phyloP scores from a whole-genome alignment of 805 yeast genomes.

The Lachancea nothofagi region DNA sequence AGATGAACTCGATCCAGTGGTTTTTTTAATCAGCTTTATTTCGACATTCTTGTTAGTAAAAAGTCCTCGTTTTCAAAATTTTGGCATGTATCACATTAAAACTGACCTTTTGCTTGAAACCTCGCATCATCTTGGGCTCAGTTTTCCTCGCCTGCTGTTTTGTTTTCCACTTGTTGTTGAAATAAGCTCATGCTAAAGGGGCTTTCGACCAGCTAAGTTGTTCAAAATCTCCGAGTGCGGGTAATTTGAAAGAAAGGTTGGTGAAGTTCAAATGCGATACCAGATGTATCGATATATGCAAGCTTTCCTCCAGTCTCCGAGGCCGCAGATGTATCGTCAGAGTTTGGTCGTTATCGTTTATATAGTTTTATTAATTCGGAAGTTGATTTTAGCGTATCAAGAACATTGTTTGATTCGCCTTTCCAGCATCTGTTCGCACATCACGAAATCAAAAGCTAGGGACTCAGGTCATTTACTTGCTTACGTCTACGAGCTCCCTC shows the following conservation, averaged over 20 bases:
- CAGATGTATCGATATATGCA: too few species aligned
- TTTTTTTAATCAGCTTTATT: conserved; percentile 31
- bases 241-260: too few species aligned
- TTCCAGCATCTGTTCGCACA: too few species aligned
- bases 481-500: conserved; percentile 64
- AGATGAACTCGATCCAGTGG: conserved; percentile 34
- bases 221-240: neutral
- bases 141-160: conserved; percentile 11
- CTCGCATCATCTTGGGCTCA: conserved; percentile 57
- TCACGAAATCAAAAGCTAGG: neutral
- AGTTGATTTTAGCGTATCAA: too few species aligned
- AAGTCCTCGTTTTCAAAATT: conserved; percentile 1
- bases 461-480: conserved; percentile 12
- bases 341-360: too few species aligned
- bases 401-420: too few species aligned
- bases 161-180: conserved; percentile 1
- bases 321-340: too few species aligned
- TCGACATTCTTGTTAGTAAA: conserved; percentile 6
- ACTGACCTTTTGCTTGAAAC: conserved; percentile 56
- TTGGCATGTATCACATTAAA: conserved; percentile 10
- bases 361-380: too few species aligned
- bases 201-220: too few species aligned
- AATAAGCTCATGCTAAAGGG: neutral
- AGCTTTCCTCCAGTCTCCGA: too few species aligned
- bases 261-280: too few species aligned